Base-by-base conservation (phyloP, 441 rosid species). In the Gossypium davidsonii region DNA sequence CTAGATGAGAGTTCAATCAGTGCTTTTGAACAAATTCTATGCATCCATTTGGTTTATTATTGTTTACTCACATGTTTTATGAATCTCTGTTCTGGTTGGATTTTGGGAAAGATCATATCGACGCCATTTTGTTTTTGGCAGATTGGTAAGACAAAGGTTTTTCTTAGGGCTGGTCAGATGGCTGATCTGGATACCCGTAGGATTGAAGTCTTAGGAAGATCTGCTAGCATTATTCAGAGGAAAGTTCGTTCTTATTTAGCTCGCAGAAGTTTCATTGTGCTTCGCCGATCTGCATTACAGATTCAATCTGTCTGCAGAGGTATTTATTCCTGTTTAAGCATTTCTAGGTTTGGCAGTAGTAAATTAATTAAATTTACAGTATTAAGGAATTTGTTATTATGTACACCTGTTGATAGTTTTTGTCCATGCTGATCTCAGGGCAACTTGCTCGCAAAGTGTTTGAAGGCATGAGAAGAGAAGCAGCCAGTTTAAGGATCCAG, bases 151-250 rank as follows among this genome's bases (percentile, higher is more conserved):
- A 90, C 97, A 28, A 96, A 96, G 84, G 89, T 96, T 62, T 96
- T 96, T 72, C 96, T 93, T 56, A 87, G 98, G 86, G 97, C 99
- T 78, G 98, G 98, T 77, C 99, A 96, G 83, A 93, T 96, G 98
- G 99, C 99, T 65, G 97, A 91, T 67, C 79, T 96, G 70, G 98
- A 96, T 89, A 85, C 87, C 67, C 93, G 94, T 62, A 88, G 99
- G 88, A 91, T 75, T 76, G 98, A 93, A 81, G 90, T 96, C 80
- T 83, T 96, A 66, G 98, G 99, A 85, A 89, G 92, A 90, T 96
- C 99, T 34, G 98, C 99, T 6, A 85, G 90, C 83, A 89, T 91
- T 76, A 94, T 94, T 78, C 98, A 94, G 89, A 88, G 99, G 78
- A 91, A 91, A 86, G 86, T 88, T 42, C 96, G 92, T 56, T 90